Percentiles rank a stretch among this genome's conserved stretches.
Conservation (phyloP, 768 basidiomycete genomes). For the Leccinum variicolor region DNA sequence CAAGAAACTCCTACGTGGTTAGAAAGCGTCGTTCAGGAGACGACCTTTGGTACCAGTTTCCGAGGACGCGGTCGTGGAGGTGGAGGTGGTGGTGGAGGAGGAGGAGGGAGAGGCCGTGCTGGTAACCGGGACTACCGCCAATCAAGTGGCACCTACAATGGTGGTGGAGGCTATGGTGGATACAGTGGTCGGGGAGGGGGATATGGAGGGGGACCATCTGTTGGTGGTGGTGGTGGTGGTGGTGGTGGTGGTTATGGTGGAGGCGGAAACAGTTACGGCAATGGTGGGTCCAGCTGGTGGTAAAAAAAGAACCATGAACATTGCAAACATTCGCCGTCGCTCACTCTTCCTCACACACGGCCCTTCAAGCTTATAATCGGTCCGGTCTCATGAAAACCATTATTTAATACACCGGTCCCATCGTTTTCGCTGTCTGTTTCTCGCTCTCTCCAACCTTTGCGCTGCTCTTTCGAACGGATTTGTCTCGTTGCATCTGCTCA, state of each 20-base stretch:
- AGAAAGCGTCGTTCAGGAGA: constrained; percentile 80
- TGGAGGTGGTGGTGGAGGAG: constrained; percentile 8
- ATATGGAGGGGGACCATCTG: constrained; percentile 36
- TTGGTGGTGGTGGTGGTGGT: constrained; percentile 27
- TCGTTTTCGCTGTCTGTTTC: constrained; percentile 24
- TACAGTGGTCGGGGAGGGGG: constrained; percentile 36
- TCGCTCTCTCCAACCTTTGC: constrained; percentile 43
- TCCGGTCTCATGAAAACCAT: constrained; percentile 24
- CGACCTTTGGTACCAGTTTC: constrained; percentile 60
- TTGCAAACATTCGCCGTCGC: constrained; percentile 5
- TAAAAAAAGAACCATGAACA: constrained; percentile 26
- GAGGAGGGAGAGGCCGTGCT: constrained; percentile 35
- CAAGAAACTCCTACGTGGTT: constrained; percentile 93
- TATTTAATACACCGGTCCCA: constrained; percentile 17
- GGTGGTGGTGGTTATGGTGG: constrained; percentile 27
- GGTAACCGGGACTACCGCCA: constrained; percentile 35
- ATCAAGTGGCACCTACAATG: constrained; percentile 24
- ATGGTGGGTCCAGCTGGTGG: constrained; percentile 47
- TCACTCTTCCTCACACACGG: constrained; percentile 4
- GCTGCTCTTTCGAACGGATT: constrained; percentile 62
- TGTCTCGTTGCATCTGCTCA: constrained; percentile 56
- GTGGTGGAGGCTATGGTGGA: constrained; percentile 34
- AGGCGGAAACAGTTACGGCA: constrained; percentile 29
- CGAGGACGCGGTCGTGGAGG: constrained; percentile 54
- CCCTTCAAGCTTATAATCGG: constrained; percentile 17